These are phyloP conservation scores for Plasmodium coatneyi DNA, from an alignment of 169 alveolate species.

Conservation along the genomic window DNA sequence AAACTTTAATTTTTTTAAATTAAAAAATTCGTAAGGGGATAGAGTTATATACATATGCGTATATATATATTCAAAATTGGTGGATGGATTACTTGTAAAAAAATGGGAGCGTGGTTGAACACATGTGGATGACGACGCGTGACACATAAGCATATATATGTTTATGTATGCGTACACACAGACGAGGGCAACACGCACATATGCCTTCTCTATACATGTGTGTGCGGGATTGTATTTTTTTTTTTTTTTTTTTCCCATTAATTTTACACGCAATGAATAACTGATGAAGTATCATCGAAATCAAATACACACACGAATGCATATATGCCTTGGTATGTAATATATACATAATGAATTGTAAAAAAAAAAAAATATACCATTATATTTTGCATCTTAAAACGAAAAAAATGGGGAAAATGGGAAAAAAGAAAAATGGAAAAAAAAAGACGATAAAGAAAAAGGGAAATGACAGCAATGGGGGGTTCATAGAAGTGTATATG, in stretches of 20 bases:
- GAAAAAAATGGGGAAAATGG: constrained; percentile 23
- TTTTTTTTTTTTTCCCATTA: constrained; percentile 3
- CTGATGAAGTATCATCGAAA: constrained; percentile 35
- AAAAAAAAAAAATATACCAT: constrained; percentile 6
- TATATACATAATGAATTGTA: constrained; percentile 9
- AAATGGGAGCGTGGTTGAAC: background rate
- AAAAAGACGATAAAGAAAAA: constrained; percentile 19
- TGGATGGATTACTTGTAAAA: constrained; percentile 23
- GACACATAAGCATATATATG: background rate
- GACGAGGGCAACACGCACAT: background rate
- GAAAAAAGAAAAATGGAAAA: background rate
- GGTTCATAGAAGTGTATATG: background rate
- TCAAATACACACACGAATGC: constrained; percentile 17
- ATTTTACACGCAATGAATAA: constrained; percentile 2
- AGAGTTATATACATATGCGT: background rate
- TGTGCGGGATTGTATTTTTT: background rate
- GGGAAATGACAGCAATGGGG: constrained; percentile 16
- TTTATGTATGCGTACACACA: background rate
- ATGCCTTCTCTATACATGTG: background rate
- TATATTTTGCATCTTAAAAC: background rate
- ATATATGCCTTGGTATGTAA: background rate
- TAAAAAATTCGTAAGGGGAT: constrained; percentile 14
- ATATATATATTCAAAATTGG: constrained; percentile 26
- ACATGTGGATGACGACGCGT: background rate
- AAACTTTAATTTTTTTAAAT: constrained; percentile 17